These are phyloP conservation scores for Beauveria sp. DNA, from an alignment of 2,329 filamentous ascomycete genomes.

Conservation along the genomic window DNA sequence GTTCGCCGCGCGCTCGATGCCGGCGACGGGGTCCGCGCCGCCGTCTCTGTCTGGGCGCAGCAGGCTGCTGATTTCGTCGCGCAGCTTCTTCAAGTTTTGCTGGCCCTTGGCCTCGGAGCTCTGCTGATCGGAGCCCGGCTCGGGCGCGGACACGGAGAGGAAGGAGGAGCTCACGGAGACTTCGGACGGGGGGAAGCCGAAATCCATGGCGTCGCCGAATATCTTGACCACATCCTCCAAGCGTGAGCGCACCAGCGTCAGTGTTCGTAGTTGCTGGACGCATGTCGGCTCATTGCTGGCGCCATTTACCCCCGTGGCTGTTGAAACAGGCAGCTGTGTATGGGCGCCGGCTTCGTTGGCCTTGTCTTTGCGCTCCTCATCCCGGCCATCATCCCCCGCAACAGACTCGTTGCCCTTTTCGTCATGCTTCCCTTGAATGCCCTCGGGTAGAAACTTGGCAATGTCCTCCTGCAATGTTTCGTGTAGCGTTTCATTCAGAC, in stretches of 20 bases:
- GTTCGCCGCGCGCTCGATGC: slow-evolving; percentile 64
- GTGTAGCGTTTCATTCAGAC: slow-evolving; percentile 70
- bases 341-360: slow-evolving; percentile 8
- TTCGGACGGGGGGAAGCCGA: slow-evolving; percentile 83
- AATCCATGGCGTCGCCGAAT: slow-evolving; percentile 94
- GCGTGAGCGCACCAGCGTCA: slow-evolving; percentile 74
- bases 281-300: slow-evolving; percentile 50
- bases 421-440: slow-evolving; percentile 23
- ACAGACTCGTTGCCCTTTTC: slow-evolving; percentile 18
- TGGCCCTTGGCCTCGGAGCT: slow-evolving; percentile 82
- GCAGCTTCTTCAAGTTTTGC: slow-evolving; percentile 63
- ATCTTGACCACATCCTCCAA: slow-evolving; percentile 83
- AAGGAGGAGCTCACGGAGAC: slow-evolving; percentile 77
- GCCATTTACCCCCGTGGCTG: slow-evolving; percentile 4
- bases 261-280: slow-evolving; percentile 70
- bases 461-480: slow-evolving; percentile 68
- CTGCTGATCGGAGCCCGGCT: slow-evolving; percentile 54
- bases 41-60: slow-evolving; percentile 41
- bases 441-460: slow-evolving; percentile 57
- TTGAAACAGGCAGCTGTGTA: background rate
- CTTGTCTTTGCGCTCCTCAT: slow-evolving; percentile 4
- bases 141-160: slow-evolving; percentile 81
- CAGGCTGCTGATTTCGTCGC: slow-evolving; percentile 63
- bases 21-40: slow-evolving; percentile 47
- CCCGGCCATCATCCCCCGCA: slow-evolving; percentile 13